Conservation (phyloP, 805 yeast genomes). For the Scheffersomyces ergatensis region DNA sequence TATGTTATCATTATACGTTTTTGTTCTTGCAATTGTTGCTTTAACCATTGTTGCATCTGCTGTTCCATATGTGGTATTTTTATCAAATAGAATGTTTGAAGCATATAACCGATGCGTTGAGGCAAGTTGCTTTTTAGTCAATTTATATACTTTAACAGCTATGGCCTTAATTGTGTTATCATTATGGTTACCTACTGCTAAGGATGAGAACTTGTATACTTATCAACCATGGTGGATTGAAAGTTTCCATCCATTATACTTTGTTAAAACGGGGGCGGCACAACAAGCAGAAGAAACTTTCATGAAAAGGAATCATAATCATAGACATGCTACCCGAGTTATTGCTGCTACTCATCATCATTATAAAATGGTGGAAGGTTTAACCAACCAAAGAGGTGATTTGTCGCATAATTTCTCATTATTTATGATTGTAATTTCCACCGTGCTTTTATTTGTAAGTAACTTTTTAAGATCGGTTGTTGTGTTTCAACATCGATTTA, state of each 20-base stretch:
- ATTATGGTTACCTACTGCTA: conserved; percentile 50
- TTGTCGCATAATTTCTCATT: conserved; percentile 55
- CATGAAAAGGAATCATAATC: conserved; percentile 47
- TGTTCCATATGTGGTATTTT: conserved; percentile 58
- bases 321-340: conserved; percentile 53
- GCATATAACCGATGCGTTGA: conserved; percentile 24
- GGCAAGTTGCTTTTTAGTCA: conserved; percentile 27
- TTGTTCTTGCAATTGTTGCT: conserved; percentile 54
- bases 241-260: conserved; percentile 57
- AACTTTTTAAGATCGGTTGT: conserved; percentile 44
- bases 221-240: conserved; percentile 82
- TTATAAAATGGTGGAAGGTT: conserved; percentile 36
- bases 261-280: conserved; percentile 53
- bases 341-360: conserved; percentile 56
- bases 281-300: conserved; percentile 46
- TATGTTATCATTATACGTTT: conserved; percentile 48
- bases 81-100: conserved; percentile 29
- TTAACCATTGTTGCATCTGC: conserved; percentile 65
- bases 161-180: conserved; percentile 48
- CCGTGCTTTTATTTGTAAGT: conserved; percentile 49
- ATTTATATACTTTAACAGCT: conserved; percentile 52
- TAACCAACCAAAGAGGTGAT: conserved; percentile 37
- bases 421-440: conserved; percentile 44
- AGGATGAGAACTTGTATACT: conserved; percentile 49
- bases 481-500: conserved; percentile 17